Evolutionary conservation across 2,329 filamentous ascomycete species (phyloP).

Genomic region (Neopestalotiopsis clavispora): DNA sequence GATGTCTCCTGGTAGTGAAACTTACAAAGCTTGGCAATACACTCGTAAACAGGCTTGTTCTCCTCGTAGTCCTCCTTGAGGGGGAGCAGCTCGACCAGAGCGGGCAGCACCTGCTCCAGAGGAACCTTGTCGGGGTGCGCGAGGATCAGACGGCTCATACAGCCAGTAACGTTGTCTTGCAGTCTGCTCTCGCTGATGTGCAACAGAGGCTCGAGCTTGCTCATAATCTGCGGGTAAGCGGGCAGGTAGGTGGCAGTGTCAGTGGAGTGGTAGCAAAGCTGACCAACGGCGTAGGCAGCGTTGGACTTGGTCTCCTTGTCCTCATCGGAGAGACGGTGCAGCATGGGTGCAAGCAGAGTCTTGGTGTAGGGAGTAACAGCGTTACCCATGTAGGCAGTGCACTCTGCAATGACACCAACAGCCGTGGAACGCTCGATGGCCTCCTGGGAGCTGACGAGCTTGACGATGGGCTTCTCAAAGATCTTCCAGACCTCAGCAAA

Average conservation of each 20-base stretch:
- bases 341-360: constrained; percentile 76
- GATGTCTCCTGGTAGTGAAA: constrained; percentile 26
- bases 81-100: constrained; percentile 78
- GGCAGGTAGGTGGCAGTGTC: constrained; percentile 76
- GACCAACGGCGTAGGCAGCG: constrained; percentile 87
- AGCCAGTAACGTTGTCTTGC: constrained; percentile 92
- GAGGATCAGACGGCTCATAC: constrained; percentile 89
- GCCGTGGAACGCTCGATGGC: constrained; percentile 86
- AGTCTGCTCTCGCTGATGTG: constrained; percentile 78
- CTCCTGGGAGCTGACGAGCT: constrained; percentile 85
- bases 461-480: constrained; percentile 90
- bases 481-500: constrained; percentile 94
- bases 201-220: constrained; percentile 85
- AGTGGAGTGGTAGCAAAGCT: constrained; percentile 81
- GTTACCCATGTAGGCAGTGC: constrained; percentile 80
- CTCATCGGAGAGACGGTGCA: constrained; percentile 87
- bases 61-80: constrained; percentile 94
- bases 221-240: constrained; percentile 77
- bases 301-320: constrained; percentile 94
- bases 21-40: constrained; percentile 86
- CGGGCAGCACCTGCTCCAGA: constrained; percentile 80
- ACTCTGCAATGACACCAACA: constrained; percentile 91
- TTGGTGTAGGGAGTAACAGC: constrained; percentile 83
- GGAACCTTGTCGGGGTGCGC: constrained; percentile 85
- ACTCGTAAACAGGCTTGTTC: constrained; percentile 91